Evolutionary conservation across 805 yeast species (phyloP), one percentile per base, ranked within the genome.

Genomic region (Metschnikowia corniflorae): DNA sequence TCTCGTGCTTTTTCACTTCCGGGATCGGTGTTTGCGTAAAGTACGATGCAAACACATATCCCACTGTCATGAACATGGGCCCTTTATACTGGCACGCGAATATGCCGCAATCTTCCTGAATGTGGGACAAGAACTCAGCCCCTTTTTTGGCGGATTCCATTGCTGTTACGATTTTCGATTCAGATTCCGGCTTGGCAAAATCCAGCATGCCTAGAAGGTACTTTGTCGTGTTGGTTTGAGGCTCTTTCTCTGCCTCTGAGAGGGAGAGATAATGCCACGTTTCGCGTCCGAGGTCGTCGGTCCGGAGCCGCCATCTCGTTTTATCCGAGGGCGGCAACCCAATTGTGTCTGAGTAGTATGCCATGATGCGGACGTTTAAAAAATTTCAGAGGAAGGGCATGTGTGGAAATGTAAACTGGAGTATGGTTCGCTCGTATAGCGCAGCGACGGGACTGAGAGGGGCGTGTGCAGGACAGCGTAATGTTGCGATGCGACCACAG

Each of bases 21-120:
- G 89, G 81, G 24, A 93, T 83, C 8, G 75, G 75, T 0, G 78
- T 71, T 24, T 77, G 74, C 9, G 89, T 74, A 55, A 80, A 79
- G 59, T 88, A 86, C 45, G 75, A 72, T 2, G 86, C 78, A 0
- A 75, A 84, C 17, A 93, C 78, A 50, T 82, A 86, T 1, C 98
- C 97, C 40, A 89, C 82, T 0, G 93, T 78, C 86, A 93, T 80
- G 60, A 93, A 93, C 96, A 91, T 89, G 3, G 99, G 99, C 2
- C 99, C 99, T 46, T 88, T 88, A 55, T 93, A 93, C 55, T 86
- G 95, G 51, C 83, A 78, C 1, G 97, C 96, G 63, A 91, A 86
- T 6, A 80, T 77, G 0, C 98, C 99, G n/a, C 81, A 75, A 1
- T 65, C 60, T 17, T 73, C 71, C 56, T 93, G 97, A n/a, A 91